Base-by-base conservation (phyloP, 331 rosid species). In the Acacia pycnantha region DNA sequence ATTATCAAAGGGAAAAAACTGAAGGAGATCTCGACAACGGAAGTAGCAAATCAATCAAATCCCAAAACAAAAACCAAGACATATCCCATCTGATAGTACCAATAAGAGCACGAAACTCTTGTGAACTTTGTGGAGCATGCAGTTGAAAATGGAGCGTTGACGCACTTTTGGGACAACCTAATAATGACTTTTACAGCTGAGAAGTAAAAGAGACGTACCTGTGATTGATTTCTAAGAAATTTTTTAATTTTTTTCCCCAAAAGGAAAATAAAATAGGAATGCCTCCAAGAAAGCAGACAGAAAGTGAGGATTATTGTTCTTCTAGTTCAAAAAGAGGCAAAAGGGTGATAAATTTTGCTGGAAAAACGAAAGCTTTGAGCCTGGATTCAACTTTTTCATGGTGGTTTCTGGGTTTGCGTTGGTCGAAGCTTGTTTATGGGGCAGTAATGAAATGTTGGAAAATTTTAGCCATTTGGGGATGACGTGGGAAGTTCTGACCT, bases 401-500 rank as follows among this genome's bases (percentile, higher is more conserved):
- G 33, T 24, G 66, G 66, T 22, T 19, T n/a, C 26, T 19, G 27
- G 40, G 68, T 37, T 62, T 62, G 68, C 68, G 27, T n/a, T 21
- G 64, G 64, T 56, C 14, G 64, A n/a, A 11, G 64, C 27, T 56
- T 8, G 33, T 33, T 24, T 31, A 59, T 11, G 75, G 22, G 14
- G 16, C 15, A 24, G 14, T 59, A 12, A 59, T 11, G 69, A 1
- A 6, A 29, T 64, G 54, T 71, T 37, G 41, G 2, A 53, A 53
- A 21, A 24, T 21, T 19, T 46, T 26, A 71, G 58, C 41, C 75
- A 37, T 13, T 16, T 62, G 79, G 79, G 79, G 81, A 69, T 87
- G 95, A 94, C 94, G 94, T 94, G 95, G 75, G 67, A 86, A 73
- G n/a, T 2, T 22, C 33, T 29, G 86, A 70, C 59, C 37, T 61